Evolutionary conservation across 1,284 basidiomycete genomes (phyloP), one percentile per base, ranked within the genome.

Genomic region (Anthracocystis panici-leucophaei): DNA sequence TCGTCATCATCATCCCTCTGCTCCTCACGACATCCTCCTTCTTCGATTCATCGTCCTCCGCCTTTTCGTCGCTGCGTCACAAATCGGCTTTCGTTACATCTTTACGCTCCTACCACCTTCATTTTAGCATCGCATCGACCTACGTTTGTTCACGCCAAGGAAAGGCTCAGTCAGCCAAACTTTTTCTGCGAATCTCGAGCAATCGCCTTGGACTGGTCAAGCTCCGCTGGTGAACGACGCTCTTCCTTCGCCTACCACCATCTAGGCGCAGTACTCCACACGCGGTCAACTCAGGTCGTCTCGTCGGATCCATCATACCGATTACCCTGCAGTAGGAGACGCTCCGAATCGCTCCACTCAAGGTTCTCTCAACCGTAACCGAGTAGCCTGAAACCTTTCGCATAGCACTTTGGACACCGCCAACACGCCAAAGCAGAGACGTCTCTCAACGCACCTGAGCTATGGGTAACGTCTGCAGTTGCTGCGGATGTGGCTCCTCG

Each of bases 401-500:
- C 54, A 56, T 35, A 21, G 5, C 55, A 21, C 21, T 18, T 38
- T 27, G 54, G 16, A n/a, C 6, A 16, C 31, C 21, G 4, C 8
- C 35, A 21, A 14, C 21, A 11, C 18, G 45, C 23, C 51, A 23
- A 27, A 61, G 48, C 31, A 46, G 29, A 44, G 45, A 44, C 48
- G 40, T 23, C 40, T 23, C 40, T 38, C 20, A 33, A 35, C 41
- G 25, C 31, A 31, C 42, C 27, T 33, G 42, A 65, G 42, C 54
- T 40, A 83, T 83, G 82, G 82, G 82, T 72, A 81, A 81, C 68
- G 55, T 80, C 54, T 84, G 78, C 65, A 84, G 81, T 64, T 83
- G 82, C 71, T 75, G 68, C 61, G 76, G 65, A 33, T 66, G 68
- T 55, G 60, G 65, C 55, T 64, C 56, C 49, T 71, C 71, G 23